Evolutionary conservation across 2,329 filamentous ascomycete species (phyloP), one percentile per base, ranked within the genome.

Genomic region (Mycosphaerelloides madeirae): DNA sequence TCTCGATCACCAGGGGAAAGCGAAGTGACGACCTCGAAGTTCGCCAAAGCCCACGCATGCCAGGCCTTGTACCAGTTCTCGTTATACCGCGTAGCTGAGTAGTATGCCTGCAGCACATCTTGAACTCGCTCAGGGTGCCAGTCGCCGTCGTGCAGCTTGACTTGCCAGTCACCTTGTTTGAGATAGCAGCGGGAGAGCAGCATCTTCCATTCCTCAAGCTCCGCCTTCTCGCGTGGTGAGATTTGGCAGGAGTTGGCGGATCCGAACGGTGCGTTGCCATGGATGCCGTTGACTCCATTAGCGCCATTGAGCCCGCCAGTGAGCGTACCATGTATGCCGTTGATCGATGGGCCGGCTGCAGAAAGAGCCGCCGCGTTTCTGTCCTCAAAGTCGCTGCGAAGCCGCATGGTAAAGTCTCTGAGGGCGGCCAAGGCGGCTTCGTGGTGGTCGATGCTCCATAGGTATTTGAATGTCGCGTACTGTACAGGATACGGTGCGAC

Each of bases 1-100:
- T 79, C 76, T 35, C 79, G 75, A 52, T 85, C 85, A 13, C 76
- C 78, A 16, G 84, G 77, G 7, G 83, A 80, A 45, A 93, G 73
- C 0, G 85, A 81, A 57, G 93, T 95, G 29, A 97, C 90, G 45
- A 98, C 93, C 68, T 99, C 91, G 60, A 98, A 99, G 67, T 98
- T 99, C 42, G 93, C 91, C 51, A 98, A 70, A 9, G 93, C 94
- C 91, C 93, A 99, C 0, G 93, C 87, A 68, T 99, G 93, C 93
- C 93, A 99, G 6, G 94, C 93, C 69, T 98, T 99, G 73, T 98
- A 98, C 81, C 91, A 98, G 49, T 84, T 83, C 28, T 88, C 84
- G 64, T 98, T 95, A 69, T 94, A 96, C 47, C 87, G 84, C 2
- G 93, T 98, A 1, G 94, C 94, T 47, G 90, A 84, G 14, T 83